These are phyloP conservation scores for Eucalyptus grandis DNA, from an alignment of 345 rosid genomes.

Conservation along the genomic window DNA sequence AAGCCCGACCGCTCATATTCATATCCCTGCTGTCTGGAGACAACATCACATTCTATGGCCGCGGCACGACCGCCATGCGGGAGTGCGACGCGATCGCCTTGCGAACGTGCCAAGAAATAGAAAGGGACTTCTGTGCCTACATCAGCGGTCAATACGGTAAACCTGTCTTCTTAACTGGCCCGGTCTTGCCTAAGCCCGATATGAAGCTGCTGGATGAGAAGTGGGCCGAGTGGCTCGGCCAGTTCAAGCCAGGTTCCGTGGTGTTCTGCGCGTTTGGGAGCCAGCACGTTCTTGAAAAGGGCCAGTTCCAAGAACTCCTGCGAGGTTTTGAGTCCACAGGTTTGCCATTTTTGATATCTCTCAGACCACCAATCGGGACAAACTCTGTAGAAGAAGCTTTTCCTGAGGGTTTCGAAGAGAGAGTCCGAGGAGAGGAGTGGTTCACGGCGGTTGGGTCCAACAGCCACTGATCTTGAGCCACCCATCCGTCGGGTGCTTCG, in stretches of 20 bases:
- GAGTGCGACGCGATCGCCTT: too few species aligned
- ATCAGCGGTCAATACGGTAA: conserved; percentile 30
- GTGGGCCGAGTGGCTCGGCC: conserved; percentile 45
- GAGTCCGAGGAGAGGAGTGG: conserved; percentile 37
- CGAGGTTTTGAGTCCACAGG: conserved; percentile 51
- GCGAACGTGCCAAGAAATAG: conserved; percentile 56
- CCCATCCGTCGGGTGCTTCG: conserved; percentile 57
- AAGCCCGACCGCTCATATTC: too few species aligned
- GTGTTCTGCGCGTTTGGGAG: conserved; percentile 67
- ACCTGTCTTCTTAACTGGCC: conserved; percentile 48
- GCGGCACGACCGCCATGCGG: too few species aligned
- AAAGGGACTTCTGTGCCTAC: conserved; percentile 52
- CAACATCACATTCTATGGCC: too few species aligned
- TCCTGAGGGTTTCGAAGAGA: conserved; percentile 57
- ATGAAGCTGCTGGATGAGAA: conserved; percentile 14
- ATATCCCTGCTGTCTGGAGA: too few species aligned
- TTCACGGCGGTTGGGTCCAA: conserved; percentile 47
- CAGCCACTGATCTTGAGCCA: conserved; percentile 35
- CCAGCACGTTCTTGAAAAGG: conserved; percentile 30
- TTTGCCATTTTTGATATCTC: conserved; percentile 38
- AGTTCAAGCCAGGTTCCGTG: conserved; percentile 33
- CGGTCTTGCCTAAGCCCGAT: conserved; percentile 19
- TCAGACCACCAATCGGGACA: conserved; percentile 43
- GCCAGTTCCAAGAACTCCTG: conserved; percentile 18
- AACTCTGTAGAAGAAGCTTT: conserved; percentile 54